Evolutionary conservation across 495 filamentous ascomycete genomes (phyloP), one percentile per base, ranked within the genome.

Genomic region (Xylaria bambusicola): DNA sequence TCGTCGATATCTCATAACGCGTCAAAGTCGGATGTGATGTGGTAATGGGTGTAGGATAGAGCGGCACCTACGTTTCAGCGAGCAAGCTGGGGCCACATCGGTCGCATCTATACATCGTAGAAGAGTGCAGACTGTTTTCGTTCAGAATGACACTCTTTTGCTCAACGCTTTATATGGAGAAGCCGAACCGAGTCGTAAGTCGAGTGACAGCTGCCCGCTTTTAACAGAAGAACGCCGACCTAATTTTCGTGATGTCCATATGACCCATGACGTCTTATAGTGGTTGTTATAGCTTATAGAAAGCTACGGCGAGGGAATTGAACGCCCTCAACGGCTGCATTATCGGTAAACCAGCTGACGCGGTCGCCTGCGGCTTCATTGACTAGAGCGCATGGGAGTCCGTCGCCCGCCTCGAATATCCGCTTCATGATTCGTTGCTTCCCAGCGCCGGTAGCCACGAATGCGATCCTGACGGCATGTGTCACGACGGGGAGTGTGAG

Each of bases 281-380:
- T 0, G 31, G 24, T n/a, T 23, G 3, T 41, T n/a, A 3, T 31
- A 31, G 4, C 21, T 66, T 67, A 75, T 51, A 75, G 60, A 40
- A 80, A 82, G 7, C 76, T 73, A 56, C 83, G 78, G 65, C 86
- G 82, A 26, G 92, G 89, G 71, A 91, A 97, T 40, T 81, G 76
- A 15, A 98, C 89, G 3, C 90, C 90, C 62, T 95, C 87, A 6
- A 92, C 84, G 6, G 94, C 94, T 0, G 86, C 79, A 54, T 82
- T 76, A 69, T 98, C 95, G 7, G 91, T 90, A 73, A 98, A 98
- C 94, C 94, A 98, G 73, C 86, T 93, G 61, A 92, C 91, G 70
- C 91, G 88, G 38, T 95, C 91, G 38, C 88, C 89, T 10, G 82
- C 89, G 24, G 82, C 84, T 64, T 86, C 81, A 71, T 98, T 98